Base-by-base conservation (phyloP, 768 basidiomycete genomes). In the Tulasnella sp. region DNA sequence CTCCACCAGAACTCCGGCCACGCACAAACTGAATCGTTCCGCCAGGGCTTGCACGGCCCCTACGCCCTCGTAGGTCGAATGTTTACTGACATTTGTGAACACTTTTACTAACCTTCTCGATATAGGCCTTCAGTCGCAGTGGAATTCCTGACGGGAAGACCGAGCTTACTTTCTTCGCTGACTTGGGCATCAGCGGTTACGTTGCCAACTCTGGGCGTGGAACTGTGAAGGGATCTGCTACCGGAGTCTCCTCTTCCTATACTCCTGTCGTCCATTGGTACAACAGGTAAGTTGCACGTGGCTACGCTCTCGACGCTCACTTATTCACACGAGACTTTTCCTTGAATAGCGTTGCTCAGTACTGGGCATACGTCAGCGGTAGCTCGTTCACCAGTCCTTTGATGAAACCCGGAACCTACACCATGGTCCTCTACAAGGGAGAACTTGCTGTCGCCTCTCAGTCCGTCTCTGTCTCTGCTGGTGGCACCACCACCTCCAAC, bases 391-490 rank as follows among this genome's bases (percentile, higher is more conserved):
- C 84, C 15, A 85, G 86, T 23, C 86, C 85, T 11, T 79, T 83
- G 81, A 86, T 88, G 85, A 88, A 88, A 29, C 87, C 87, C 16
- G 87, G 88, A 7, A 87, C 86, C 46, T 88, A 88, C 80, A 85
- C 85, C 15, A 85, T 83, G 16, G 87, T 86, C 13, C 26, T 88
- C 29, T 88, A 83, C 81, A 85, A 88, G 81, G 86, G 86, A 57
- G 86, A 88, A 81, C 82, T 88, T 13, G 86, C 86, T 79, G 85
- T 85, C 35, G 86, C 85, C n/a, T 84, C 85, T 13, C 85, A 85
- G 37, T 84, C 81, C 70, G 87, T 88, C 55, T 83, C 83, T 29
- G 87, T 88, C 51, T 83, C 79, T 26, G 85, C 86, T 40, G 88
- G 87, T 35, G 72, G 80, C 35, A 87, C 86, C 9, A 82, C 85